Evolutionary conservation across 495 filamentous ascomycete genomes (phyloP), one percentile per base, ranked within the genome.

Genomic region (Xylaria scruposa): DNA sequence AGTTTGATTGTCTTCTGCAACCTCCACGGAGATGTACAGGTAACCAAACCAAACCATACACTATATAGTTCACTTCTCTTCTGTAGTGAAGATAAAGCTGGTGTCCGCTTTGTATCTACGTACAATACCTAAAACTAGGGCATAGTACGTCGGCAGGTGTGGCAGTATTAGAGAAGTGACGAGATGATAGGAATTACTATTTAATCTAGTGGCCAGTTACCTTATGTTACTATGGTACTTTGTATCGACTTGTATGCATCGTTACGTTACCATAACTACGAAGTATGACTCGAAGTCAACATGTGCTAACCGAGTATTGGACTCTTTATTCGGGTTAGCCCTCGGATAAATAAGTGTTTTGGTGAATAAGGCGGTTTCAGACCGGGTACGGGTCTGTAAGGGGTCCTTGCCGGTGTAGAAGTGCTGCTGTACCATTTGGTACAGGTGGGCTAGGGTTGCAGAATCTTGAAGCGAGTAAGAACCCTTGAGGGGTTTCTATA

Each of bases 1-100:
- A 67, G 65, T 67, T 67, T 67, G 49, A 67, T 67, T 67, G 49
- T 49, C 65, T 56, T 9, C 38, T 62, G 26, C 59, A 19, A 21
- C 15, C 54, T 36, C 19, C 38, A 13, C 38, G 38, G 38, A 42
- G 10, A 19, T 6, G 26, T 26, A 24, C 17, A 29, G 21, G 21
- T 56, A 15, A 24, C 51, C 51, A 17, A 38, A 6, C 36, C 29
- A 31, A 1, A 31, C n/a, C n/a, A n/a, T n/a, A n/a, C n/a, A 31
- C 1, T 31, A 31, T 3, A 31, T 31, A 5, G 3, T 31, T 17
- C 53, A 58, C 4, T 15, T 31, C 44, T 51, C n/a, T 51, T 5
- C n/a, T 24, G 47, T 51, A 51, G n/a, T 24, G n/a, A 7, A 51
- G 7, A n/a, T 51, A 54, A 26, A 26, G 29, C 53, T 9, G 17